Base-by-base conservation (phyloP, 345 rosid species). In the Sisymbrium altissimum region DNA sequence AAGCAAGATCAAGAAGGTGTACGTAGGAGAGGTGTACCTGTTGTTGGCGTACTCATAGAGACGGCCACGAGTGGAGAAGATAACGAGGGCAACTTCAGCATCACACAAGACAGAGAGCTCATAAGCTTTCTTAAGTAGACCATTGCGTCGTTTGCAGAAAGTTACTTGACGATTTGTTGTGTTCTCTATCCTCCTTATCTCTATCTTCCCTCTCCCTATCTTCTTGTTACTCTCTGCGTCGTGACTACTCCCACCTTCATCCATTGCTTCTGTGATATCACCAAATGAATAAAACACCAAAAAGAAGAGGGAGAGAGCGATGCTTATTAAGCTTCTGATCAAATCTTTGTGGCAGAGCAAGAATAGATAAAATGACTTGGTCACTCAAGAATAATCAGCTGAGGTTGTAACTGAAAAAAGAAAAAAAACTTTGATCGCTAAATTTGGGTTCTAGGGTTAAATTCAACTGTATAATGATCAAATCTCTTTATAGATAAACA, bases 61-160 rank as follows among this genome's bases (percentile, higher is more conserved):
- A 15, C 95, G 91, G 70, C 96, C 97, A 21, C 96, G 91, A 84
- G 64, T 87, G n/a, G 95, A 89, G 85, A 91, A 91, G 85, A 91
- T 81, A 54, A 91, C 55, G 58, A 91, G 95, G 38, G 95, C 87
- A 30, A 91, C 89, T 66, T 91, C 95, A 12, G 95, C 95, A 68
- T 91, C 97, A 69, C 95, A 89, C 45, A 91, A 80, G 30, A 89
- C 95, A 68, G 97, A 91, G 60, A 91, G 74, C 68, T 91, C 95
- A 66, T 89, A 91, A 66, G 95, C 97, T 74, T 91, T 91, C 86
- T 91, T 91, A 64, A 91, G 88, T 82, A 91, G 77, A 35, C 97
- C 97, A 72, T 91, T 88, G 21, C 97, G 80, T 57, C 95, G 79
- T 78, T 91, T 89, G 54, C 97, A 91, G 84, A 91, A 91, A 50